Conservation (phyloP, 495 filamentous ascomycete genomes). For the Penicillium ucsense region DNA sequence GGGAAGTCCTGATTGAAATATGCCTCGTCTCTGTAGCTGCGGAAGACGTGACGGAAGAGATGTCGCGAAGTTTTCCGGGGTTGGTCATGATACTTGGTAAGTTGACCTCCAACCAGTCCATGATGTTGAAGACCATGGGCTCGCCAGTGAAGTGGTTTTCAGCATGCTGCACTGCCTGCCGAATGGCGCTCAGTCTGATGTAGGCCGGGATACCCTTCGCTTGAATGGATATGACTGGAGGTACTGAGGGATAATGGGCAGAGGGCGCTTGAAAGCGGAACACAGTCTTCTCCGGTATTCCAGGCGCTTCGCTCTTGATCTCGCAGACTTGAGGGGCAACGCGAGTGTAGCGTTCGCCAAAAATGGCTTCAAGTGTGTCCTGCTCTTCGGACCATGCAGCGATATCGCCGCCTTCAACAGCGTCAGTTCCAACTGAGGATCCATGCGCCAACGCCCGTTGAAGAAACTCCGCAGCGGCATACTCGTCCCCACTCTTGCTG, state of each 20-base stretch:
- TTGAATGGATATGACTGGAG: conserved; percentile 64
- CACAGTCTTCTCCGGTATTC: conserved; percentile 22
- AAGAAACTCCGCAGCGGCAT: conserved; percentile 64
- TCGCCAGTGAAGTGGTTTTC: conserved; percentile 60
- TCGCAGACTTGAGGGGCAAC: conserved; percentile 51
- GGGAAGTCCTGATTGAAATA: conserved; percentile 41
- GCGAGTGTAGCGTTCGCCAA: conserved; percentile 50
- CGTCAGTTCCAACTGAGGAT: conserved; percentile 7
- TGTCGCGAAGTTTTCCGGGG: conserved; percentile 73
- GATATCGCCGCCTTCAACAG: conserved; percentile 16
- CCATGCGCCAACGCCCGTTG: conserved; percentile 54
- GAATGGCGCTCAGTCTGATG: conserved; percentile 81
- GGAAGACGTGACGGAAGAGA: conserved; percentile 52
- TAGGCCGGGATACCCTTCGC: conserved; percentile 70
- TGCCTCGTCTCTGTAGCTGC: conserved; percentile 12
- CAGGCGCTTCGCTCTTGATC: conserved; percentile 44
- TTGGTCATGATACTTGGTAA: conserved; percentile 66
- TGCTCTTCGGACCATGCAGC: conserved; percentile 77
- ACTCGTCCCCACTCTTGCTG: conserved; percentile 58
- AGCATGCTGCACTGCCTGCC: conserved; percentile 62
- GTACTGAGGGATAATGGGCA: conserved; percentile 57
- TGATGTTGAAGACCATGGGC: conserved; percentile 77
- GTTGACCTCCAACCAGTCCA: conserved; percentile 82
- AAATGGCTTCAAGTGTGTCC: conserved; percentile 71
- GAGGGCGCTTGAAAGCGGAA: conserved; percentile 45